These are phyloP conservation scores for Grifola frondosa DNA, from an alignment of 1,284 basidiomycete genomes.

Conservation along the genomic window DNA sequence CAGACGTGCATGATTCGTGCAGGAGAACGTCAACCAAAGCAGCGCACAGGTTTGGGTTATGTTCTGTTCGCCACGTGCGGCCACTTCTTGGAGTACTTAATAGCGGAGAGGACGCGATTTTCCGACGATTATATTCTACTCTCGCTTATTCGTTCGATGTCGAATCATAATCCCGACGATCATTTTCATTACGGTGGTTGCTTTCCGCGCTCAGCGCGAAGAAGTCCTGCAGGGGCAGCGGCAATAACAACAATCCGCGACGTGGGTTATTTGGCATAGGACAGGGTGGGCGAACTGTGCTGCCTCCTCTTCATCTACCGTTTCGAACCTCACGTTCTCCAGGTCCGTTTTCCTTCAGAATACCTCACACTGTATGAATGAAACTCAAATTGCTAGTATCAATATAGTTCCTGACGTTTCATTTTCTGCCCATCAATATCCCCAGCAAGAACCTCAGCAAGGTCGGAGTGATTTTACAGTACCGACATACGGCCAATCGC, in stretches of 20 bases:
- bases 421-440: constrained; percentile 53
- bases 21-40: too few species aligned
- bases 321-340: constrained; percentile 84
- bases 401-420: constrained; percentile 33
- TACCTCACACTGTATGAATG: constrained; percentile 27
- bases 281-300: constrained; percentile 84
- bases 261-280: constrained; percentile 57
- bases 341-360: constrained; percentile 67
- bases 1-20: too few species aligned
- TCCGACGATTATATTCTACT: constrained; percentile 32
- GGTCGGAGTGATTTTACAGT: constrained; percentile 54
- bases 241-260: constrained; percentile 23
- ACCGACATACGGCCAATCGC: constrained; percentile 49
- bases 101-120: constrained; percentile 27
- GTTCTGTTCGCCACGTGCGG: constrained; percentile 2
- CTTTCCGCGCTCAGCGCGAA: constrained; percentile 29
- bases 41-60: too few species aligned
- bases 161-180: constrained; percentile 32
- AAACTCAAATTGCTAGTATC: constrained; percentile 26
- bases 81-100: constrained; percentile 27
- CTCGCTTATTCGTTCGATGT: constrained; percentile 34
- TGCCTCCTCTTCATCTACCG: constrained; percentile 79
- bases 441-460: constrained; percentile 62
- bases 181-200: constrained; percentile 36
- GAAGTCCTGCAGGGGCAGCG: constrained; percentile 29